Base-by-base conservation (phyloP, 371 early-diverging fungal species). In the Dinochytrium kinnereticum region DNA sequence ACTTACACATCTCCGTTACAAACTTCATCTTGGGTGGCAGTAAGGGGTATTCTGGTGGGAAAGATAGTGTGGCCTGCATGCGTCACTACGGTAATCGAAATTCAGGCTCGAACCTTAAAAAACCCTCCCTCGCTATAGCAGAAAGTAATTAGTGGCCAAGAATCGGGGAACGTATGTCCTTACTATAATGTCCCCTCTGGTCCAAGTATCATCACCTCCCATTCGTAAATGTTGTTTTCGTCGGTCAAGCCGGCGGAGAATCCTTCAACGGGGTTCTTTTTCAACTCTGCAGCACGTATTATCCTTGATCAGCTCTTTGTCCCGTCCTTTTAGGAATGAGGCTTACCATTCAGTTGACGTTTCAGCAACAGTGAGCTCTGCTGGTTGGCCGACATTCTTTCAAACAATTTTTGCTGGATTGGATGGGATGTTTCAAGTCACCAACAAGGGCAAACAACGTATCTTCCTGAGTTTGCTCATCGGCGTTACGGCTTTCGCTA, bases 11-110 rank as follows among this genome's bases (percentile, higher is more conserved):
- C 51, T 92, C 88, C 36, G 88, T 87, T 3, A 86, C 80, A 82
- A 98, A 98, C 70, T 73, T 84, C 85, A 96, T 89, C 71, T 86
- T 89, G 31, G 98, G 98, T 51, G 97, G 97, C 84, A 89, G 86
- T 68, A 91, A 72, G 2, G 91, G 90, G 79, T 96, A 97, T 33
- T 89, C 86, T 66, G 76, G 78, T 19, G 96, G 96, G 82, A 97
- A 97, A 1, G 88, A 34, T 61, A 61, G 24, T 17, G 36, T 61
- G 3, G 61, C 61, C 61, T 61, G 44, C 37, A 61, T 13, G 37
- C 10, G 13, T 37, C 61, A 33, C 17, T 10, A 10, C 30, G 36
- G 13, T 24, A 5, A 37, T 17, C 30, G 36, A 15, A 5, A 61
- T 10, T 7, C 61, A 33, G 34, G 36, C 10, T 38, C 82, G 85